These are phyloP conservation scores for Dionaea muscipula DNA, from an alignment of 179 eudicot species.

Conservation along the genomic window DNA sequence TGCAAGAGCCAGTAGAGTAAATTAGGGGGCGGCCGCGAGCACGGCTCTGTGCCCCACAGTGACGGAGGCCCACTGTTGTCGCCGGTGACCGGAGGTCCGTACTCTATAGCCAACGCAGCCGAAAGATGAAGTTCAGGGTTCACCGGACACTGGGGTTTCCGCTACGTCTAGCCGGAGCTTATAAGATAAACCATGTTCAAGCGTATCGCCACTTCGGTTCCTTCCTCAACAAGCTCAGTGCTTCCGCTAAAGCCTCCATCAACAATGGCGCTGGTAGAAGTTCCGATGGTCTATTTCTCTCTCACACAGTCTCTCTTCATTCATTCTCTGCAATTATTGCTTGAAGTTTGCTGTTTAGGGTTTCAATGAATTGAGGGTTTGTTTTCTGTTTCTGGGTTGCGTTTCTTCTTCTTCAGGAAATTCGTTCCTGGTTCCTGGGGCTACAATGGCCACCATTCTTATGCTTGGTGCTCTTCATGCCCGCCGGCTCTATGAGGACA, in stretches of 20 bases:
- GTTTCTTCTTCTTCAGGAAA: slow-evolving; percentile 29
- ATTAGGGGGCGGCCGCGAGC: too few relatives aligned
- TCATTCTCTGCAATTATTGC: background rate
- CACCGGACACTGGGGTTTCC: slow-evolving; percentile 13
- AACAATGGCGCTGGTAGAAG: slow-evolving; percentile 15
- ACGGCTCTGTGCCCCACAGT: too few relatives aligned
- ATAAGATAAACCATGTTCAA: background rate
- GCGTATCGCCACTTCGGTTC: slow-evolving; percentile 9
- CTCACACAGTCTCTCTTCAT: background rate
- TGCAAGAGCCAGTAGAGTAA: too few relatives aligned
- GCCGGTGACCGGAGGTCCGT: too few relatives aligned
- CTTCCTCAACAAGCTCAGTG: slow-evolving; percentile 10
- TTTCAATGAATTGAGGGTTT: background rate
- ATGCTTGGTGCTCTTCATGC: slow-evolving; percentile 95
- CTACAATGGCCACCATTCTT: slow-evolving; percentile 76
- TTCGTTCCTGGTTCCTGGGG: slow-evolving; percentile 66
- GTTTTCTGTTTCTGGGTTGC: background rate
- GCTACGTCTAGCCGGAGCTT: slow-evolving; percentile 1
- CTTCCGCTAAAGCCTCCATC: slow-evolving; percentile 20
- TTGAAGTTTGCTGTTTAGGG: background rate
- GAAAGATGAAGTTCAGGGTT: slow-evolving; percentile 24
- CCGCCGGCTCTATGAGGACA: slow-evolving; percentile 77
- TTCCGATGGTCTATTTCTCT: slow-evolving; percentile 16
- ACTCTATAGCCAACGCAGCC: background rate
- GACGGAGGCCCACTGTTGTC: too few relatives aligned